phyloP scores from a whole-genome alignment of 768 basidiomycete species.

The Coprinopsis cinerea region DNA sequence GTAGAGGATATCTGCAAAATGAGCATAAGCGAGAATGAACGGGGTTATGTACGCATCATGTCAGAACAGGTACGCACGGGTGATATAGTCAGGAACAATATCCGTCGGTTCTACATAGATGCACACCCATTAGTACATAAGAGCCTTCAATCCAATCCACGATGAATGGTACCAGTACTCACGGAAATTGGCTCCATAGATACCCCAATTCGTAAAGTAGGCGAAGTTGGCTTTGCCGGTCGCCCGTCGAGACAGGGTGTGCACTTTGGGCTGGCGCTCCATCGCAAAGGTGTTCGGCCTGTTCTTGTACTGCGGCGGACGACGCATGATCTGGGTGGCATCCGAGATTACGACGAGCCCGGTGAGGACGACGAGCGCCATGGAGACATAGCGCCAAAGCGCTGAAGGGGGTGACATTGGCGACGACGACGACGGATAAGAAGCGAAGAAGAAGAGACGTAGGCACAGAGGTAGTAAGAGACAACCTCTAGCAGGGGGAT shows the following conservation, averaged over 20 bases:
- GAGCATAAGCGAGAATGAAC: neutral
- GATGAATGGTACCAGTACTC: conserved; percentile 16
- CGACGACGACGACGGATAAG: too few species aligned
- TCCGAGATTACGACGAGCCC: conserved; percentile 23
- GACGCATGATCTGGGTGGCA: conserved; percentile 49
- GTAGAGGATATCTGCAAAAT: conserved; percentile 54
- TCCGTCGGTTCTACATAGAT: conserved; percentile 52
- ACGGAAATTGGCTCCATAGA: conserved; percentile 64
- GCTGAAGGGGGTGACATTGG: conserved; percentile 1
- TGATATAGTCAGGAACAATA: conserved; percentile 52
- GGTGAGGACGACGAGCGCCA: conserved; percentile 20
- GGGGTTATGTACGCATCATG: neutral
- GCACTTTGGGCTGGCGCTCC: conserved; percentile 25
- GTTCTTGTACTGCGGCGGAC: conserved; percentile 42
- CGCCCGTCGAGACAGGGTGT: conserved; percentile 34
- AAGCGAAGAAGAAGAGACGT: neutral
- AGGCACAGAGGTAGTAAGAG: neutral
- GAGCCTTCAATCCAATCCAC: too few species aligned
- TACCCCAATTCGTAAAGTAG: conserved; percentile 63
- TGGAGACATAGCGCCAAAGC: conserved; percentile 13
- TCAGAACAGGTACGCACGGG: conserved; percentile 37
- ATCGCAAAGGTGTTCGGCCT: conserved; percentile 28
- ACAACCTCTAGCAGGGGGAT: neutral
- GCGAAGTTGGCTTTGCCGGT: conserved; percentile 36
- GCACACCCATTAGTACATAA: conserved; percentile 3